Evolutionary conservation across 1,139 yeast genomes (phyloP), one percentile per base, ranked within the genome.

Genomic region (Groenewaldozyma sp.): DNA sequence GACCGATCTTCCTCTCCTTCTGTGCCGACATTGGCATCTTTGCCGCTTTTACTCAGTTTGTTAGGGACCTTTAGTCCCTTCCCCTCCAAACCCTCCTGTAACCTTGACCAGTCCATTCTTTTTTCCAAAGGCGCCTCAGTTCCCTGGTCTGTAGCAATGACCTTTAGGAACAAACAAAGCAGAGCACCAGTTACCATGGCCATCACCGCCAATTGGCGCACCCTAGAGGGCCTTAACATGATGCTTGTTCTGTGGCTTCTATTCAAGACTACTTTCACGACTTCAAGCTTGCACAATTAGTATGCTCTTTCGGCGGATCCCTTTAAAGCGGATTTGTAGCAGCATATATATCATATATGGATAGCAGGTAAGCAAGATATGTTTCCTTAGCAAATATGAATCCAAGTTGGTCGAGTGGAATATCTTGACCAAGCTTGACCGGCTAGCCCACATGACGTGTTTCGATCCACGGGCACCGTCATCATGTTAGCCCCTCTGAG

Each of bases 191-290:
- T 21, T n/a, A 40, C 11, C 16, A 38, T 6, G n/a, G 33, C 37
- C 29, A 38, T 16, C 6, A 28, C 13, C 6, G 34, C 37, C 28
- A 43, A 19, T 16, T 43, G 41, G 33, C 46, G 46, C 20, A 38
- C 34, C 26, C 42, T 29, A 16, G 47, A 40, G 11, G 42, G 45
- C 11, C 44, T 37, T 14, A 40, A 26, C n/a, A 17, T n/a, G n/a
- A 34, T 2, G 44, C 37, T 44, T 40, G 40, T 7, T 16, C 31
- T 9, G 28, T 24, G n/a, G n/a, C n/a, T n/a, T n/a, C n/a, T n/a
- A n/a, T n/a, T n/a, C n/a, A n/a, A n/a, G n/a, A n/a, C n/a, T n/a
- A n/a, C n/a, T n/a, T n/a, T n/a, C n/a, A n/a, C n/a, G n/a, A n/a
- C n/a, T n/a, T n/a, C n/a, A n/a, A n/a, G n/a, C n/a, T 14, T 29